These are phyloP conservation scores for Mucor circinelloides DNA, from an alignment of 371 early-diverging fungal species.

Conservation along the genomic window DNA sequence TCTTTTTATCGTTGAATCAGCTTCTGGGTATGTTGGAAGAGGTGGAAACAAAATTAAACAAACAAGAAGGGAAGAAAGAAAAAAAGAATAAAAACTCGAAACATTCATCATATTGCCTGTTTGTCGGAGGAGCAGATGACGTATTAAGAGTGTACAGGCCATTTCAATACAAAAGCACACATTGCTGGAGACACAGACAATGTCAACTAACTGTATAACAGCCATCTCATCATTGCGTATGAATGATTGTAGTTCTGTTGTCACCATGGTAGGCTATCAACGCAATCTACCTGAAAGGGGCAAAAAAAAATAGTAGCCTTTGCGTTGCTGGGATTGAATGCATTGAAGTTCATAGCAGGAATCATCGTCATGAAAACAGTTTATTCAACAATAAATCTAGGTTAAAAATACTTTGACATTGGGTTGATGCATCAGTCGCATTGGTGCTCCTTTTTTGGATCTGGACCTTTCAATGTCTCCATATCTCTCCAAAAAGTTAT, in stretches of 20 bases:
- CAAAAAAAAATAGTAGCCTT: no score
- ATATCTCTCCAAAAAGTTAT: slow-evolving; percentile 78
- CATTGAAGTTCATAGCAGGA: no score
- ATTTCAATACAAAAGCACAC: background rate
- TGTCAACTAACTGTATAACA: no score
- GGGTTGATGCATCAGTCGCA: slow-evolving; percentile 85
- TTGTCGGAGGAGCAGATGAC: slow-evolving; percentile 2
- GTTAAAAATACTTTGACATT: slow-evolving; percentile 73
- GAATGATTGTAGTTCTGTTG: no score
- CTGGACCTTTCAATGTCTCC: slow-evolving; percentile 77
- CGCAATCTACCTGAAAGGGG: no score
- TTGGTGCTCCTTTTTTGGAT: slow-evolving; percentile 86
- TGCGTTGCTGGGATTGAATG: no score
- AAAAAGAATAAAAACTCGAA: slow-evolving; percentile 6
- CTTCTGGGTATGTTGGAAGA: background rate
- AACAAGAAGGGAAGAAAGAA: slow-evolving; percentile 25
- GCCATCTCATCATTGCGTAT: no score
- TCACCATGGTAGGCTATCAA: no score
- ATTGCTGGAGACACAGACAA: background rate
- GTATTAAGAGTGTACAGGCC: background rate
- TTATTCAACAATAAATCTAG: no score
- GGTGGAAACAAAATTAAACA: background rate
- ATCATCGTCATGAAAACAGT: no score
- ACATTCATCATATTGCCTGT: background rate
- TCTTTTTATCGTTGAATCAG: background rate